Conservation (phyloP, 305 asterid genomes). For the Petunia hybrid region DNA sequence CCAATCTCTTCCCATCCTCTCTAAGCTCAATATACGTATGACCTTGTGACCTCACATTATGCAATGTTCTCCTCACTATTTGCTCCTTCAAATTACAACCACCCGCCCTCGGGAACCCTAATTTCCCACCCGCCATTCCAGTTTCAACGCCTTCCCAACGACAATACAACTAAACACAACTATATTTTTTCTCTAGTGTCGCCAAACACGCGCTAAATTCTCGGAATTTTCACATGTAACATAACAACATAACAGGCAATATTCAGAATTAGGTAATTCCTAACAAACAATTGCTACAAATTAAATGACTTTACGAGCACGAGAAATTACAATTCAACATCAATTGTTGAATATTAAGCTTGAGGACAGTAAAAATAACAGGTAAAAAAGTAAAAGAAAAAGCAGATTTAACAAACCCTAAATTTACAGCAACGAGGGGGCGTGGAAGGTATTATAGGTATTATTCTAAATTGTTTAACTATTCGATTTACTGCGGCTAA, state of each 20-base stretch:
- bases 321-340: slow-evolving; percentile 19
- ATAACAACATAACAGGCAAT: slow-evolving; percentile 31
- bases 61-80: slow-evolving; percentile 67
- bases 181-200: not conserved
- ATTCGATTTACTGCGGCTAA: slow-evolving; percentile 72
- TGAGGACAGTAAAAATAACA: slow-evolving; percentile 28
- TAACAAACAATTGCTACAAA: slow-evolving; percentile 21
- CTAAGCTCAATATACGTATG: slow-evolving; percentile 88
- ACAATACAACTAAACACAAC: too few species aligned
- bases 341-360: slow-evolving; percentile 32
- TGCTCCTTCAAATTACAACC: slow-evolving; percentile 73
- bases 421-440: slow-evolving; percentile 79
- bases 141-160: not conserved
- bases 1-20: slow-evolving; percentile 85
- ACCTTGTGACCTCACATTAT: slow-evolving; percentile 77
- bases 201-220: slow-evolving; percentile 22
- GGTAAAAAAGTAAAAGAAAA: slow-evolving; percentile 36
- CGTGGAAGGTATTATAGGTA: slow-evolving; percentile 59
- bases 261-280: slow-evolving; percentile 20
- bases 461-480: slow-evolving; percentile 53
- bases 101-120: slow-evolving; percentile 53
- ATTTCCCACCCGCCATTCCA: slow-evolving; percentile 52
- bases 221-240: slow-evolving; percentile 27
- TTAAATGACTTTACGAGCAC: slow-evolving; percentile 33
- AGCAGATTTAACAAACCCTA: slow-evolving; percentile 56